Conservation (phyloP, 2,329 filamentous ascomycete species). For the Pseudogymnoascus verrucosus region DNA sequence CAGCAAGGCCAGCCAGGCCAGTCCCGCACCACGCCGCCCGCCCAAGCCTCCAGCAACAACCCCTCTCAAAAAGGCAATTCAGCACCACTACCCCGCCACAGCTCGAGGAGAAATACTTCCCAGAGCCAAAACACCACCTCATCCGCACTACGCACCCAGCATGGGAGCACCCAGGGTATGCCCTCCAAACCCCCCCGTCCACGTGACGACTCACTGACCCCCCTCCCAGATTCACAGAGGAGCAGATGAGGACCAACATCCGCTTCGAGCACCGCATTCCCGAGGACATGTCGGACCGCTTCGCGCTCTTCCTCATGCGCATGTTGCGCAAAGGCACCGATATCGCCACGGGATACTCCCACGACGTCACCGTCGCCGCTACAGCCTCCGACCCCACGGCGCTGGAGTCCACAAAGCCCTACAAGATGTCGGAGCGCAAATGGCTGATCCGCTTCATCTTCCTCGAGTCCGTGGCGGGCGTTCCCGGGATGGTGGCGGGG, state of each 20-base stretch:
- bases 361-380: slow-evolving; percentile 46
- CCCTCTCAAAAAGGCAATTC: slow-evolving; percentile 25
- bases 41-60: not conserved
- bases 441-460: slow-evolving; percentile 90
- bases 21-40: not conserved
- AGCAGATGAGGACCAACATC: slow-evolving; percentile 67
- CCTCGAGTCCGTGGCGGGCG: slow-evolving; percentile 87
- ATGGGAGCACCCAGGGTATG: slow-evolving; percentile 44
- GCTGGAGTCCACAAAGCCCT: slow-evolving; percentile 45
- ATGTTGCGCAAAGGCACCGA: slow-evolving; percentile 75
- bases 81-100: slow-evolving; percentile 30
- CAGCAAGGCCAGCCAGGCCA: not conserved
- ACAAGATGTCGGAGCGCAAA: slow-evolving; percentile 70
- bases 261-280: slow-evolving; percentile 69
- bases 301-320: slow-evolving; percentile 70
- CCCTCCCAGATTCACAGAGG: slow-evolving; percentile 54
- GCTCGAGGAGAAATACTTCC: slow-evolving; percentile 31
- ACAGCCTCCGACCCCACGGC: slow-evolving; percentile 36
- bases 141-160: slow-evolving; percentile 57
- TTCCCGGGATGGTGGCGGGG: slow-evolving; percentile 93
- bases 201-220: slow-evolving; percentile 8
- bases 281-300: slow-evolving; percentile 64
- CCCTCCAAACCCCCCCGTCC: not conserved
- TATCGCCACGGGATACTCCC: slow-evolving; percentile 69
- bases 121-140: slow-evolving; percentile 22